Conservation (phyloP, 169 alveolate species). For the Eimeria praecox region DNA sequence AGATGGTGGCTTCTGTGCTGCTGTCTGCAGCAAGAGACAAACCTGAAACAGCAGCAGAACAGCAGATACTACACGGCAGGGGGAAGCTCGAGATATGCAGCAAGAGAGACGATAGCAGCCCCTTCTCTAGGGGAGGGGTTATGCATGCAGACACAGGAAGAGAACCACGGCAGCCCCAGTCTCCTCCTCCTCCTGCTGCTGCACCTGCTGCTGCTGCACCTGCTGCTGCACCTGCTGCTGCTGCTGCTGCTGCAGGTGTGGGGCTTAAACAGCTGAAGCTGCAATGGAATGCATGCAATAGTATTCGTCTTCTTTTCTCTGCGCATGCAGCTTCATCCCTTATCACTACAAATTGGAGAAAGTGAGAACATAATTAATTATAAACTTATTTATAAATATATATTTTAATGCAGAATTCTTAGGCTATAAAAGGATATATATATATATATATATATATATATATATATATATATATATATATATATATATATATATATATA, state of each 20-base stretch:
- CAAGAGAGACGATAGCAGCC: neutral
- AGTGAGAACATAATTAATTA: neutral
- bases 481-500: no score
- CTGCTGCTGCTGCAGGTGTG: neutral
- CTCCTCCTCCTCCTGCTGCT: neutral
- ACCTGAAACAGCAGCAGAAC: neutral
- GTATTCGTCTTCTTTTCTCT: slow-evolving; percentile 50
- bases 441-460: no score
- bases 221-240: neutral
- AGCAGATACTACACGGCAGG: neutral
- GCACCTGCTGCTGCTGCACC: neutral
- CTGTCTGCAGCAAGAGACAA: neutral
- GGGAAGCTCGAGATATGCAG: neutral
- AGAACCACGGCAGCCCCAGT: neutral
- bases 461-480: no score
- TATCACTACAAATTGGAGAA: neutral
- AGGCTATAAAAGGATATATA: no score
- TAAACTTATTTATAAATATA: no score
- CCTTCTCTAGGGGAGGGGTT: neutral
- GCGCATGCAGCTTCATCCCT: slow-evolving; percentile 9
- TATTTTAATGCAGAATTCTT: no score
- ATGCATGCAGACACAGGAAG: neutral
- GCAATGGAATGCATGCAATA: slow-evolving; percentile 74
- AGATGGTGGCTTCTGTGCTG: slow-evolving; percentile 15
- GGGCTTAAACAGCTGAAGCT: slow-evolving; percentile 60